Conservation (phyloP, 805 yeast species). For the Scheffersomyces lignosus region DNA sequence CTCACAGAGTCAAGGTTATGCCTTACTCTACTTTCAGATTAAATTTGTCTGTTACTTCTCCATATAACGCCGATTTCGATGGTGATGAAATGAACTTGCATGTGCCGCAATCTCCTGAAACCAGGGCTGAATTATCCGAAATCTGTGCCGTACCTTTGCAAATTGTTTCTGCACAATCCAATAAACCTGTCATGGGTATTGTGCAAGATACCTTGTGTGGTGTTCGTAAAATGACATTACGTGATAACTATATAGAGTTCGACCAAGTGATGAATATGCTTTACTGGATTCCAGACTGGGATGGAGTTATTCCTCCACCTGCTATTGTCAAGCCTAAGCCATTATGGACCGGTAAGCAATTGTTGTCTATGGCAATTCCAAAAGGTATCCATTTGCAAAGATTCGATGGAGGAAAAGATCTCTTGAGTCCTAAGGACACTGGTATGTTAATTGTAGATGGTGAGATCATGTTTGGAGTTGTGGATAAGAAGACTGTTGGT, state of each 20-base stretch:
- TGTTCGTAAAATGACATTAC: constrained; percentile 88
- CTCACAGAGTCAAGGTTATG: constrained; percentile 97
- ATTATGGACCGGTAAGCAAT: constrained; percentile 96
- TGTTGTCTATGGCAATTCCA: constrained; percentile 90
- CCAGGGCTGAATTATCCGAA: constrained; percentile 93
- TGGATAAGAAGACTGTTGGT: constrained; percentile 97
- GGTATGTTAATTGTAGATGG: constrained; percentile 97
- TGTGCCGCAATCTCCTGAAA: constrained; percentile 97
- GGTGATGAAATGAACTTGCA: constrained; percentile 99
- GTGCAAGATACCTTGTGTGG: constrained; percentile 99
- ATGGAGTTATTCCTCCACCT: constrained; percentile 95
- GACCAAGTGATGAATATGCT: constrained; percentile 95
- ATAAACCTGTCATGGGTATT: constrained; percentile 99
- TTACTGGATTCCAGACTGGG: constrained; percentile 99
- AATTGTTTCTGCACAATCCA: constrained; percentile 97
- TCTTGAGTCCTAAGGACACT: constrained; percentile 83
- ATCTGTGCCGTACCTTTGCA: constrained; percentile 97
- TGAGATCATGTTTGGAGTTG: constrained; percentile 96
- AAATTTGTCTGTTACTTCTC: constrained; percentile 95
- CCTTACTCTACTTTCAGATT: constrained; percentile 97
- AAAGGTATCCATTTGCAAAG: constrained; percentile 93
- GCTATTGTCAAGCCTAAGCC: constrained; percentile 94
- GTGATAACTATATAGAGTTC: constrained; percentile 85
- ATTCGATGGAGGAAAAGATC: constrained; percentile 84
- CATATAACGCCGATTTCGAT: constrained; percentile 99